Evolutionary conservation across 2,329 filamentous ascomycete species (phyloP), one percentile per base, ranked within the genome.

Genomic region (Aspergillus felis): DNA sequence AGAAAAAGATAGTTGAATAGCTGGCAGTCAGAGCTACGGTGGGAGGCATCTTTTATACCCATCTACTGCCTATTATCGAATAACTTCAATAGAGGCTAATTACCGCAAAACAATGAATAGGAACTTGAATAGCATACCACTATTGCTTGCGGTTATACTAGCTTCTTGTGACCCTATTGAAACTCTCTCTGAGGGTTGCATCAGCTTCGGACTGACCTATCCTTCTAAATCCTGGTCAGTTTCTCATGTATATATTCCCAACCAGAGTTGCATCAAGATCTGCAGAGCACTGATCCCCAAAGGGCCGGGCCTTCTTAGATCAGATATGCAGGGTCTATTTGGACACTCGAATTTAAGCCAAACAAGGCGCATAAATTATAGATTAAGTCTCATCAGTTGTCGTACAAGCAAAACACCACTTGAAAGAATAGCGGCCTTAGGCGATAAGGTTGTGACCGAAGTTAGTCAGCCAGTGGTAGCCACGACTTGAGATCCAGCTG

Each of bases 401-500:
- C 4, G 9, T 25, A 24, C 44, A 47, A 14, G 24, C 12, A 14
- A 10, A 14, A 3, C 4, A 1, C 41, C n/a, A 27, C 17, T 24
- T 14, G 22, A 9, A 17, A n/a, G 44, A 3, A n/a, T 51, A 22
- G 52, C 38, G 49, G 53, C 57, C 59, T 60, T 29, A 61, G 61
- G 59, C 61, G 42, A 49, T 49, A 57, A 50, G 41, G 32, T 27
- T 47, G 44, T 47, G 5, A 22, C 25, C 25, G 9, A 38, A 56
- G 58, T 64, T 64, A 64, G 62, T 64, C 60, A 64, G 60, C 62
- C 48, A 53, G 50, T 48, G 52, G 22, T 42, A 41, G 55, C 57
- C 57, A 59, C 59, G 58, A 42, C 56, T 51, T 38, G 49, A 51
- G 54, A 47, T 44, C 54, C 42, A 25, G 51, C 51, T 55, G 57